Evolutionary conservation across 805 yeast species (phyloP), one percentile per base, ranked within the genome.

Genomic region (Sugiyamaella marilandica): DNA sequence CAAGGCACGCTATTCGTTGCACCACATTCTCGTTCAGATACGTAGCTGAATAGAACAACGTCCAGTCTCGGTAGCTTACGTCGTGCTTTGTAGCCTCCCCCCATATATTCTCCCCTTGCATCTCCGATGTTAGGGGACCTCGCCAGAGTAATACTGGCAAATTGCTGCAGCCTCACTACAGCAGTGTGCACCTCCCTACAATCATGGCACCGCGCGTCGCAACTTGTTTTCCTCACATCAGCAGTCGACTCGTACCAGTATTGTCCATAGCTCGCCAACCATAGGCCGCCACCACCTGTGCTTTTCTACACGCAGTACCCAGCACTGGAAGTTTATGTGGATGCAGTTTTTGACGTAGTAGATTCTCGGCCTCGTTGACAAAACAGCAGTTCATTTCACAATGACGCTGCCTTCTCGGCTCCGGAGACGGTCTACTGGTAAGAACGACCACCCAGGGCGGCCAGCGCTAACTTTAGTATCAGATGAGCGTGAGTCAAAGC

Each of bases 361-460:
- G 11, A 36, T 16, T 29, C 16, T 16, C 19, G 34, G 18, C 45
- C 19, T 21, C 16, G 32, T 34, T 16, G 41, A 36, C 46, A 31
- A 32, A 50, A 29, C 21, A 5, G 34, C 13, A 8, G 31, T 50
- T 43, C 43, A 14, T 35, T 10, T 29, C 26, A 29, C 24, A 31
- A 26, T 45, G 50, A 24, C 53, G 46, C 39, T 45, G 29, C 24
- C 48, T 11, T 37, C 51, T 5, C 41, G 47, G 39, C 43, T 49
- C 10, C 47, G 52, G 26, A 49, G 52, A 29, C 52, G 52, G 37
- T 49, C 52, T 13, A 19, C 36, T 33, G 52, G 47, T 47, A 26
- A 47, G 50, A 35, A 3, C 14, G 8, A 18, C 7, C 33, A 5
- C 24, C 45, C 18, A 16, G 3, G 18, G 29, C 10, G 5, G 18